A percentile compares a stretch with the other conserved stretches of the same genome.
Conservation (phyloP, 768 basidiomycete genomes). For the Pulveroboletus ravenelii region DNA sequence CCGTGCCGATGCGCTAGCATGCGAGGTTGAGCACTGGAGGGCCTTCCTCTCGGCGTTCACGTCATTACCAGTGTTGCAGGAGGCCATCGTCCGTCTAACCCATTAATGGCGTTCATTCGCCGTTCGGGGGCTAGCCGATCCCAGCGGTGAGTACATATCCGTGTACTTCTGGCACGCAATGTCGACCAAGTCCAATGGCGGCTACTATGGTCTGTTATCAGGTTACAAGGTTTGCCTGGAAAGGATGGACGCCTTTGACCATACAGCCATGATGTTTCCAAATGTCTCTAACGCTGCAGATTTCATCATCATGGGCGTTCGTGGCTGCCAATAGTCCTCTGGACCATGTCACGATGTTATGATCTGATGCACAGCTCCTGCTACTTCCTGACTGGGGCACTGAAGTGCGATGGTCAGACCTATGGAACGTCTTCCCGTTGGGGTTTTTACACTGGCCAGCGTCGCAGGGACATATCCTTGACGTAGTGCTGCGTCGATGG, state of each 20-base stretch:
- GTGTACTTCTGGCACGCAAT: background rate
- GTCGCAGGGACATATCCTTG: background rate
- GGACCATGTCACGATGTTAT: background rate
- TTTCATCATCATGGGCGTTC: background rate
- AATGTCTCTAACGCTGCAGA: background rate
- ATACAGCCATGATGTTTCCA: background rate
- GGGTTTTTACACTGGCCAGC: background rate
- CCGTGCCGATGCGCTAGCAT: background rate
- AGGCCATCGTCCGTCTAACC: background rate
- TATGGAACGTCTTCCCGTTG: background rate
- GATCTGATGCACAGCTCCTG: background rate
- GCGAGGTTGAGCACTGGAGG: no score
- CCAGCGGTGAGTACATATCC: no score
- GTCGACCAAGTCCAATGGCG: background rate
- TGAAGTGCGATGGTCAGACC: background rate
- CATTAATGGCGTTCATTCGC: background rate
- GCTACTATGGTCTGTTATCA: background rate
- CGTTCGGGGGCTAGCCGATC: background rate
- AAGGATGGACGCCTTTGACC: background rate
- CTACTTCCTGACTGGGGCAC: background rate
- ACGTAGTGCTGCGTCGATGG: background rate
- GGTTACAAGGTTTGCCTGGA: background rate
- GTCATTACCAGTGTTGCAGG: no score
- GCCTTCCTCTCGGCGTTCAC: no score
- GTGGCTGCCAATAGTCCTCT: background rate